A percentile compares a stretch with the other conserved stretches of the same genome.
Evolutionary conservation across 768 basidiomycete genomes (phyloP).

Genomic region (Trametes maxima): DNA sequence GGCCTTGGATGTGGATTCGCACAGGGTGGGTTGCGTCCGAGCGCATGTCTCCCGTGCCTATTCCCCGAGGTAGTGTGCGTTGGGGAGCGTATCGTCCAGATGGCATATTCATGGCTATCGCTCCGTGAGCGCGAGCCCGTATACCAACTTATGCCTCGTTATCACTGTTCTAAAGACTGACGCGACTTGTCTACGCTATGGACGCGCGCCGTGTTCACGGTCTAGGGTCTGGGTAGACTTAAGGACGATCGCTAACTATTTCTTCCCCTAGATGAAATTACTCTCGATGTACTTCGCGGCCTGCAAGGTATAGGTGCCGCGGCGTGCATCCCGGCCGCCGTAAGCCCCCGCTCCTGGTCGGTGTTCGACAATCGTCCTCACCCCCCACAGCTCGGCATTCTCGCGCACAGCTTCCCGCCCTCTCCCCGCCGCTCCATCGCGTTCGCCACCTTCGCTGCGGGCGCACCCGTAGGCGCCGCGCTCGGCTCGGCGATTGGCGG

Average conservation of each 20-base stretch:
- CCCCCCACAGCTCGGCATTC: slow-evolving; percentile 64
- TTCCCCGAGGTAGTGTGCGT: slow-evolving; percentile 41
- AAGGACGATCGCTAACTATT: too few species aligned
- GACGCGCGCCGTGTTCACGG: too few species aligned
- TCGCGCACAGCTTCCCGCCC: slow-evolving; percentile 76
- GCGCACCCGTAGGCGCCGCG: slow-evolving; percentile 79
- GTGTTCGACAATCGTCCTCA: too few species aligned
- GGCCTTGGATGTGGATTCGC: slow-evolving; percentile 69
- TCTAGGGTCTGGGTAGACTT: too few species aligned
- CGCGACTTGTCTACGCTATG: too few species aligned
- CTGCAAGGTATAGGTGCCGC: slow-evolving; percentile 80
- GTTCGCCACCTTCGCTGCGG: slow-evolving; percentile 83
- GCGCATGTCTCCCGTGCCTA: too few species aligned
- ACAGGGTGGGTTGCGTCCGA: too few species aligned
- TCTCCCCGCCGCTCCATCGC: slow-evolving; percentile 70
- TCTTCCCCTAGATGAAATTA: slow-evolving; percentile 63
- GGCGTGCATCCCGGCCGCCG: slow-evolving; percentile 72
- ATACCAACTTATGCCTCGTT: too few species aligned
- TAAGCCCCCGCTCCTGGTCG: slow-evolving; percentile 44
- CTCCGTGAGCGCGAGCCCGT: too few species aligned
- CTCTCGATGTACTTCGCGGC: slow-evolving; percentile 71
- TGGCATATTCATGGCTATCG: too few species aligned
- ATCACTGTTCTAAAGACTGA: too few species aligned
- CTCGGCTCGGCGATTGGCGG: slow-evolving; percentile 74
- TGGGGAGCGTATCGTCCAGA: too few species aligned